A percentile compares a stretch with the other conserved stretches of the same genome.
Conservation (phyloP, 2,329 filamentous ascomycete species). For the Fusarium sp. region DNA sequence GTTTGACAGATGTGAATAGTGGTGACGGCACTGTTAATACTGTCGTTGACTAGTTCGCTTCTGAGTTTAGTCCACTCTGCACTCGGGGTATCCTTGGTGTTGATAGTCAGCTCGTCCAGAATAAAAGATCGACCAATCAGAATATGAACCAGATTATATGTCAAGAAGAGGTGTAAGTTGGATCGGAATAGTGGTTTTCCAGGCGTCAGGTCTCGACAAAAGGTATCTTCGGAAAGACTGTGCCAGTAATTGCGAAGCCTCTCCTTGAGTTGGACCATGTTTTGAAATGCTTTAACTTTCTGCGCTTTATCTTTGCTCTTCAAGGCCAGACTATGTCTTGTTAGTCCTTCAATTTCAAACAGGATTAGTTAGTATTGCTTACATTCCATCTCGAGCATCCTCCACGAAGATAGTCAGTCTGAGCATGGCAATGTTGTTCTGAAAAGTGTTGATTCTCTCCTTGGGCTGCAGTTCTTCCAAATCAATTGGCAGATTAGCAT, state of each 20-base stretch:
- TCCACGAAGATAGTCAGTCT: slow-evolving; percentile 35
- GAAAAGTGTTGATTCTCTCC: slow-evolving; percentile 28
- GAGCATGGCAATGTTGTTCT: slow-evolving; percentile 25
- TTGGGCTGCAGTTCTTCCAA: slow-evolving; percentile 17
- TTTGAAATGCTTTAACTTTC: neutral
- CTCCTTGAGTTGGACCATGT: slow-evolving; percentile 11
- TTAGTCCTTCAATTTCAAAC: neutral
- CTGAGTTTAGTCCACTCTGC: slow-evolving; percentile 7
- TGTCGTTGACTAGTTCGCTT: slow-evolving; percentile 14
- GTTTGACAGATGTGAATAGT: slow-evolving; percentile 29
- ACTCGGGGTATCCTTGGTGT: neutral
- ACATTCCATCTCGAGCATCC: slow-evolving; percentile 30
- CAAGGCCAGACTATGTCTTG: neutral
- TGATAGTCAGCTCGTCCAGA: slow-evolving; percentile 1
- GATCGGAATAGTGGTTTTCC: slow-evolving; percentile 32
- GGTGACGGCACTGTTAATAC: slow-evolving; percentile 15
- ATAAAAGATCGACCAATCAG: slow-evolving; percentile 34
- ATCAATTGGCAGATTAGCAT: slow-evolving; percentile 15
- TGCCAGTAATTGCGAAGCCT: slow-evolving; percentile 19
- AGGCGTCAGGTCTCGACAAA: slow-evolving; percentile 28
- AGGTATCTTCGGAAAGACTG: slow-evolving; percentile 21
- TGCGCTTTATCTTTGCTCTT: slow-evolving; percentile 11
- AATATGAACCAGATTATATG: slow-evolving; percentile 28
- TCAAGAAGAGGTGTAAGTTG: slow-evolving; percentile 34
- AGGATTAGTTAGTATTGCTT: neutral